Evolutionary conservation across 2,329 filamentous ascomycete genomes (phyloP), one percentile per base, ranked within the genome.

Genomic region (Incumbomyces delicatus): DNA sequence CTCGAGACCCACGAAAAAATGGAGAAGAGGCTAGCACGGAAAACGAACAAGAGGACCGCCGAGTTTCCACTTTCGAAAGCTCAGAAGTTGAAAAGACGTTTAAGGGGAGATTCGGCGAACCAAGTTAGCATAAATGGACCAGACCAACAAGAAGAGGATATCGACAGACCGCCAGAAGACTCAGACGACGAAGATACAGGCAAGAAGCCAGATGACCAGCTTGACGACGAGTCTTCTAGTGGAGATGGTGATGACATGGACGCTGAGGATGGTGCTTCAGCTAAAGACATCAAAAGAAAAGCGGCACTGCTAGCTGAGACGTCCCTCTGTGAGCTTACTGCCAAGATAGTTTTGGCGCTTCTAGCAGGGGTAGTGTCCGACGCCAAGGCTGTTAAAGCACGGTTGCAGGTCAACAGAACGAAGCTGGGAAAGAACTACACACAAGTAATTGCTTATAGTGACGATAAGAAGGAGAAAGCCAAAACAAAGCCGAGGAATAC

Each of bases 371-470:
- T 88, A 34, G 71, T 95, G 42, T 77, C 6, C 67, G 75, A 10
- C 68, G 77, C 75, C 75, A 7, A 80, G 78, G 27, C 78, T 77
- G 73, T 94, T 31, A 77, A 78, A 52, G 77, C 79, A 57, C 76
- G 88, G 16, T 71, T 98, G 17, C 74, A 83, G 57, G 76, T 86
- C 54, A 95, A 98, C 66, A 83, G 83, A 60, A 71, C 70, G n/a
- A 81, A 79, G 60, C 74, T 98, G 2, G 92, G 92, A 2, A 71
- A 77, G 38, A 95, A 92, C 61, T 94, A 86, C 72, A 86, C 83
- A 59, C 87, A 92, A 57, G 80, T 95, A 6, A 70, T 95, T 3
- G 77, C 79, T 7, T 92, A 83, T 62, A 71, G 96, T 3, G 88
- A 95, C 58, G 78, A 83, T 48, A 72, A 74, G 41, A 80, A 81